Conservation (phyloP, 1,284 basidiomycete genomes). For the Ustilago loliicola region DNA sequence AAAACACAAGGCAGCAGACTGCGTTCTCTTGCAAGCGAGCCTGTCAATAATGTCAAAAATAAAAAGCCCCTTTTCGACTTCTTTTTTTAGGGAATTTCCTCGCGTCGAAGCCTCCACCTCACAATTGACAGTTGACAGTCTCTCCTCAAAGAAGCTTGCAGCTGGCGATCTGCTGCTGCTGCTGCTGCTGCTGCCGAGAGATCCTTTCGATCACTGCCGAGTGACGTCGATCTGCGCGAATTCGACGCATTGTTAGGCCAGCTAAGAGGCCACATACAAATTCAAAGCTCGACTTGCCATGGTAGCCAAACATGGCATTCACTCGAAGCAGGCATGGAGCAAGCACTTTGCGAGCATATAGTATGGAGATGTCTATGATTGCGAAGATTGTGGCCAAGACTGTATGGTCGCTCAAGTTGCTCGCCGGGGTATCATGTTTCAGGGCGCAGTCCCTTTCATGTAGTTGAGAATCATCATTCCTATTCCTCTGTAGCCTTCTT, state of each 20-base stretch:
- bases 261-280: too few species aligned
- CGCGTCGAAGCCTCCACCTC: conserved; percentile 19
- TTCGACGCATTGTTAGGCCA: neutral
- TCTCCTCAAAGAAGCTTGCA: conserved; percentile 14
- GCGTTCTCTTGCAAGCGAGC: neutral
- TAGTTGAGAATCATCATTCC: too few species aligned
- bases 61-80: neutral
- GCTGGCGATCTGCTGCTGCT: conserved; percentile 16
- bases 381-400: too few species aligned
- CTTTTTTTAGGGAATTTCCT: neutral
- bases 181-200: neutral
- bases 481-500: too few species aligned
- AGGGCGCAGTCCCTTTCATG: too few species aligned
- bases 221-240: conserved; percentile 32
- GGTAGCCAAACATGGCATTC: neutral
- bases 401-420: too few species aligned
- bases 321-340: neutral
- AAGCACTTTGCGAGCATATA: too few species aligned
- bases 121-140: too few species aligned
- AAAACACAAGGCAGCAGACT: conserved; percentile 1
- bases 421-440: too few species aligned
- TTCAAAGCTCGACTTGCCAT: neutral
- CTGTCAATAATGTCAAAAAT: neutral
- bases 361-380: too few species aligned
- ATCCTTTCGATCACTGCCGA: conserved; percentile 34